phyloP scores from a whole-genome alignment of 805 yeast species.

The Teunomyces cretensis region DNA sequence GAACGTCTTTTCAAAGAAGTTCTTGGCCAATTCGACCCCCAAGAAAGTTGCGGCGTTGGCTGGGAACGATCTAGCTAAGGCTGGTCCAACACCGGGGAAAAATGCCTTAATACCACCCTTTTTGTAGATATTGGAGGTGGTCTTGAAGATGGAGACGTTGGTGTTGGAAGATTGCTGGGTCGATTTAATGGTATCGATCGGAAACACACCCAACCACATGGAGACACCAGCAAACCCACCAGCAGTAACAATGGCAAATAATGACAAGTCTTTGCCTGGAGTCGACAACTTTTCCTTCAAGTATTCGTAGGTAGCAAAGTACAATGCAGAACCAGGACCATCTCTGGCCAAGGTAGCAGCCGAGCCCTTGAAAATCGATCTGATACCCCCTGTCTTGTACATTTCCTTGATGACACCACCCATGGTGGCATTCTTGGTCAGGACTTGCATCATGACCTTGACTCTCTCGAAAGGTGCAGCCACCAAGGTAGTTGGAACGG shows the following conservation, averaged over 20 bases:
- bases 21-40: constrained; percentile 83
- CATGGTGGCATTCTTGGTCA: constrained; percentile 52
- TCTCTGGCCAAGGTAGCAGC: constrained; percentile 92
- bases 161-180: constrained; percentile 67
- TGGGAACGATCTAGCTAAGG: constrained; percentile 90
- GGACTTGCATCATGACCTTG: constrained; percentile 88
- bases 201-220: constrained; percentile 97
- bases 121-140: constrained; percentile 65
- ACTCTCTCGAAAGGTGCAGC: constrained; percentile 98
- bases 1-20: constrained; percentile 33
- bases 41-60: constrained; percentile 99
- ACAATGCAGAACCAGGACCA: constrained; percentile 95
- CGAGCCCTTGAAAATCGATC: constrained; percentile 87
- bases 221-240: constrained; percentile 97
- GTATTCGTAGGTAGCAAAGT: constrained; percentile 91
- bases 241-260: constrained; percentile 76
- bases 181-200: constrained; percentile 91
- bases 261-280: constrained; percentile 58
- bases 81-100: constrained; percentile 98
- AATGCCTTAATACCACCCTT: constrained; percentile 86
- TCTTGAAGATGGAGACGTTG: constrained; percentile 56
- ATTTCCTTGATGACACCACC: constrained; percentile 63
- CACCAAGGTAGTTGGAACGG: constrained; percentile 90
- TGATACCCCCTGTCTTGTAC: constrained; percentile 76
- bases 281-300: constrained; percentile 62